A percentile compares a stretch with the other conserved stretches of the same genome.
These are phyloP conservation scores for Scutellaria barbata DNA, from an alignment of 257 asterid genomes.

Conservation along the genomic window DNA sequence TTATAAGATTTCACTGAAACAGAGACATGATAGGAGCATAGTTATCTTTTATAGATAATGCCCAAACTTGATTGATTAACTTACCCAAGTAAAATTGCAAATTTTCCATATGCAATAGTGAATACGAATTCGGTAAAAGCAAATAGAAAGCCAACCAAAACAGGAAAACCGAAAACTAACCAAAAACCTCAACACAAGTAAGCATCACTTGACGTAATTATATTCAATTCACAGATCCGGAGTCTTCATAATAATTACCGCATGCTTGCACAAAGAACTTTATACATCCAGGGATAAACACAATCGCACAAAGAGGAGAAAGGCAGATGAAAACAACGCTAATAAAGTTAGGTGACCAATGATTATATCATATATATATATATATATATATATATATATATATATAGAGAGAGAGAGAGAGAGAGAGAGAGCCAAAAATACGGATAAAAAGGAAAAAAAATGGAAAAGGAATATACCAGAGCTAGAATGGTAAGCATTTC, in stretches of 20 bases:
- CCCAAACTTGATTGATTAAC: neutral
- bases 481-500: conserved; percentile 73
- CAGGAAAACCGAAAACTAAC: conserved; percentile 65
- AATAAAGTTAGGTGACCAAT: conserved; percentile 36
- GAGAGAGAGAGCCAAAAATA: conserved; percentile 14
- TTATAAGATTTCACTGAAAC: conserved; percentile 6
- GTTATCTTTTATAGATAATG: conserved; percentile 14
- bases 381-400: no score
- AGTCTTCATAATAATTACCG: conserved; percentile 43
- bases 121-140: conserved; percentile 18
- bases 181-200: conserved; percentile 70
- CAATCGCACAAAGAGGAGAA: conserved; percentile 23
- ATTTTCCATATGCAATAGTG: conserved; percentile 5
- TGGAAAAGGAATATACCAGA: conserved; percentile 57
- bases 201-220: conserved; percentile 58
- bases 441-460: neutral
- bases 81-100: conserved; percentile 6
- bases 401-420: conserved; percentile 3
- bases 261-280: conserved; percentile 33
- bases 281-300: conserved; percentile 25
- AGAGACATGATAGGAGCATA: neutral
- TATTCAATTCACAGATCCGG: conserved; percentile 69
- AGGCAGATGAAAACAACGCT: conserved; percentile 29
- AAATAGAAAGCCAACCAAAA: conserved; percentile 32
- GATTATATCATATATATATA: no score